A percentile compares a stretch with the other conserved stretches of the same genome.
These are phyloP conservation scores for Paralagenidium karlingii DNA, from an alignment of 352 stramenopile genomes.

Conservation along the genomic window DNA sequence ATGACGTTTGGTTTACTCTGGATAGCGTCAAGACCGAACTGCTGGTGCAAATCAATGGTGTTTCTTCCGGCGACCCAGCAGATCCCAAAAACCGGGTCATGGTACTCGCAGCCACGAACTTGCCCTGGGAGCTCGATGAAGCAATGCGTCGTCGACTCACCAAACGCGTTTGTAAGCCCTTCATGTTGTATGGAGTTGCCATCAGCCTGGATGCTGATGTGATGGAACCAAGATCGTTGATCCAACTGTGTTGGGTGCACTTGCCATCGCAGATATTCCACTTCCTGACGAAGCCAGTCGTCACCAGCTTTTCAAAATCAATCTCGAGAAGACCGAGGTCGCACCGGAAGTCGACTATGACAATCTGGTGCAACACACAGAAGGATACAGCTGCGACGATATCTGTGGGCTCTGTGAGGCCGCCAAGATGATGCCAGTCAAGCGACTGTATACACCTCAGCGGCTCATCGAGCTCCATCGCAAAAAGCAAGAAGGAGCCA, in stretches of 20 bases:
- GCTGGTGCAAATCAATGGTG: constrained; percentile 96
- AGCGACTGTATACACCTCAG: constrained; percentile 24
- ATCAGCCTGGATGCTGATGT: constrained; percentile 8
- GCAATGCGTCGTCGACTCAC: constrained; percentile 91
- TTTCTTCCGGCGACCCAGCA: constrained; percentile 42
- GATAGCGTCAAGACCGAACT: constrained; percentile 94
- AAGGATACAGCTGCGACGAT: constrained; percentile 34
- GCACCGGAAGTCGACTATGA: constrained; percentile 67
- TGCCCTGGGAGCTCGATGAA: constrained; percentile 95
- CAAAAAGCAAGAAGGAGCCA: constrained; percentile 40
- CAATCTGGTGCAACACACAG: constrained; percentile 45
- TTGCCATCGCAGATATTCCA: constrained; percentile 23
- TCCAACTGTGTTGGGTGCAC: constrained; percentile 4
- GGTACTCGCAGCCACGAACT: constrained; percentile 93
- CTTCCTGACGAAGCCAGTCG: constrained; percentile 24
- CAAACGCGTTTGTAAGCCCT: constrained; percentile 86
- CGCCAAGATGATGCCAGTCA: constrained; percentile 35
- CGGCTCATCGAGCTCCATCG: constrained; percentile 30
- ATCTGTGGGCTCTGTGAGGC: constrained; percentile 31
- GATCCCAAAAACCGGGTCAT: constrained; percentile 51
- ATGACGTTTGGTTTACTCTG: neutral
- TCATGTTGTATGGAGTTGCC: constrained; percentile 11
- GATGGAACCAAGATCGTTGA: neutral
- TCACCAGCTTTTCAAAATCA: constrained; percentile 62
- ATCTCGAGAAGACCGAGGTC: constrained; percentile 64